Evolutionary conservation across 495 filamentous ascomycete genomes (phyloP).

Genomic region (Penicillium cosmopolitanum): DNA sequence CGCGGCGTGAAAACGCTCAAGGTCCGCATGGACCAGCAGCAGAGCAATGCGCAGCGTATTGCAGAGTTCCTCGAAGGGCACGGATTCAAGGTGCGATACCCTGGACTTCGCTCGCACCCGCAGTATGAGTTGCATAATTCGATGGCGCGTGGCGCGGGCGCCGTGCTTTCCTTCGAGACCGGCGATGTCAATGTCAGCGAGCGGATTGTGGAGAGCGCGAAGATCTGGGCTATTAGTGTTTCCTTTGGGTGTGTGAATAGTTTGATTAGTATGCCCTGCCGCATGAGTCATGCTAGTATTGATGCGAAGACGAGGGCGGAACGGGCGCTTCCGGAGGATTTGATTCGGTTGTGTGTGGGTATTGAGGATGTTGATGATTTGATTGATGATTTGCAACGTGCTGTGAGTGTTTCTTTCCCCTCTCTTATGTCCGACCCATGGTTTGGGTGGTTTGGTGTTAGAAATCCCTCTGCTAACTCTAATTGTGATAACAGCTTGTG

Average conservation of each 20-base stretch:
- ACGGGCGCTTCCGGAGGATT: conserved; percentile 90
- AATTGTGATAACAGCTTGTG: conserved; percentile 65
- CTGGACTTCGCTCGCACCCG: conserved; percentile 88
- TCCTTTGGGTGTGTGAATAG: conserved; percentile 98
- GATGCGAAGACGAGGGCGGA: conserved; percentile 91
- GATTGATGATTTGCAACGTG: conserved; percentile 88
- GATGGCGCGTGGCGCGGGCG: conserved; percentile 91
- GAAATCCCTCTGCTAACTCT: conserved; percentile 20
- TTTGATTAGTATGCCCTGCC: conserved; percentile 98
- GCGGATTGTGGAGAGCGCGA: conserved; percentile 89
- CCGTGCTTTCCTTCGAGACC: conserved; percentile 94
- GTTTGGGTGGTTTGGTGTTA: neutral
- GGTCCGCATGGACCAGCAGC: conserved; percentile 98
- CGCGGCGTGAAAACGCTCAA: conserved; percentile 94
- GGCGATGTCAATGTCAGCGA: conserved; percentile 80
- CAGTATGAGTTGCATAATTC: conserved; percentile 96
- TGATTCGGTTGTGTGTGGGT: conserved; percentile 92
- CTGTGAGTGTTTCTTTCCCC: conserved; percentile 65
- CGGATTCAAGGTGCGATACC: conserved; percentile 94
- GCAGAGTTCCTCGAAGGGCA: conserved; percentile 89
- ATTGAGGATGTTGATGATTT: conserved; percentile 94
- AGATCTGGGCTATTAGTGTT: conserved; percentile 92
- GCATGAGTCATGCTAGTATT: conserved; percentile 99
- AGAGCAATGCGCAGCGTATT: conserved; percentile 85
- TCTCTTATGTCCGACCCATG: neutral